Evolutionary conservation across 805 yeast species (phyloP).

Genomic region (Hermanozyma aechmeae): DNA sequence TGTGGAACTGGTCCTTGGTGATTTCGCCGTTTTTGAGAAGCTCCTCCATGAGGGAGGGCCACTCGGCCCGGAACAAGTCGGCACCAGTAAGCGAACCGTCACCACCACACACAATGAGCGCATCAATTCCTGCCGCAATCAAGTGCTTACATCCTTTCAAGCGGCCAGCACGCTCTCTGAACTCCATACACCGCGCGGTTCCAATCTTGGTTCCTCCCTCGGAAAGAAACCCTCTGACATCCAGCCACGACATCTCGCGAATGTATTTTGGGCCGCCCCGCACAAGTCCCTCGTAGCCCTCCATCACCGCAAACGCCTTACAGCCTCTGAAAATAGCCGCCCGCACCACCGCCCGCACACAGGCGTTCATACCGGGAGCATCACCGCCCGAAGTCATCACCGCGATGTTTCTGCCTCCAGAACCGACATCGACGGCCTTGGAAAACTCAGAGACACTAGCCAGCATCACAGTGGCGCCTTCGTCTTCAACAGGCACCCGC

Average conservation of each 20-base stretch:
- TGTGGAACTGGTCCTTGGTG: conserved; percentile 35
- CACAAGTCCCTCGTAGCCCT: conserved; percentile 69
- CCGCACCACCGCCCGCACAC: conserved; percentile 64
- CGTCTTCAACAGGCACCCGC: not conserved
- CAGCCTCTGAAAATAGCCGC: conserved; percentile 59
- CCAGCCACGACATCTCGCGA: conserved; percentile 60
- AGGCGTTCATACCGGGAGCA: conserved; percentile 76
- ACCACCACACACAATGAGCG: conserved; percentile 74
- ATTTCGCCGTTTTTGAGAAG: conserved; percentile 37
- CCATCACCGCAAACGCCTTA: conserved; percentile 58
- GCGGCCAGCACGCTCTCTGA: conserved; percentile 59
- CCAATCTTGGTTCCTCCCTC: conserved; percentile 75
- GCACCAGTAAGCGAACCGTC: conserved; percentile 82
- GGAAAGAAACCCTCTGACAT: conserved; percentile 61
- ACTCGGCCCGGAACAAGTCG: conserved; percentile 64
- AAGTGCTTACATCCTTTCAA: conserved; percentile 54
- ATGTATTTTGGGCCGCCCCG: conserved; percentile 49
- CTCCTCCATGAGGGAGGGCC: conserved; percentile 65
- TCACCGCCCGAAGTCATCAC: conserved; percentile 82
- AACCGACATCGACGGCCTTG: not conserved
- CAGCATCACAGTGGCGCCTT: conserved; percentile 4
- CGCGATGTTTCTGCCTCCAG: conserved; percentile 41
- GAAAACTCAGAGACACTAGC: conserved; percentile 5
- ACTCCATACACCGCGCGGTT: conserved; percentile 65
- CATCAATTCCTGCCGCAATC: conserved; percentile 66